Conservation (phyloP, 345 rosid species). For the Xanthoceras sorbifolium region DNA sequence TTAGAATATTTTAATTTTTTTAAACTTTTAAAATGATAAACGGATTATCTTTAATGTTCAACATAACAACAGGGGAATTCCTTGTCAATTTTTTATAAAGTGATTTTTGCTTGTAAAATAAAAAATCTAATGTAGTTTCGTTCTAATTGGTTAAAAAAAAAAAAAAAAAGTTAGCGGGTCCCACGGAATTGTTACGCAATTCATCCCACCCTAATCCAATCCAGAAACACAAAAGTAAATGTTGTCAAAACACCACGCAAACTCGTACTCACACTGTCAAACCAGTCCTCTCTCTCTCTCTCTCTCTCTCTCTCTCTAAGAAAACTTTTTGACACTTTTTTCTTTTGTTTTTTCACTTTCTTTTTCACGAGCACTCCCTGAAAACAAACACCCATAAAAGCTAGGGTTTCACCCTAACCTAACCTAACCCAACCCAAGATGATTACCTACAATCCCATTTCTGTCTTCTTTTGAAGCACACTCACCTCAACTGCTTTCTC, state of each 20-base stretch:
- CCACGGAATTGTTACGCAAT: neutral
- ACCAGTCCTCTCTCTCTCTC: neutral
- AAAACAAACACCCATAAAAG: neutral
- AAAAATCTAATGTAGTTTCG: too few relatives aligned
- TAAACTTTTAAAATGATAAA: too few relatives aligned
- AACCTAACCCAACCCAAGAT: neutral
- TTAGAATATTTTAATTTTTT: too few relatives aligned
- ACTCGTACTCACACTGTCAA: too few relatives aligned
- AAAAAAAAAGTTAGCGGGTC: neutral
- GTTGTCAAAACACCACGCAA: neutral
- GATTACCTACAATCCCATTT: neutral
- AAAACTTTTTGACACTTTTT: slow-evolving; percentile 14
- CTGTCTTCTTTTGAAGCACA: neutral
- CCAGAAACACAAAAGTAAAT: neutral
- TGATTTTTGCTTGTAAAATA: too few relatives aligned
- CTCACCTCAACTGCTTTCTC: neutral
- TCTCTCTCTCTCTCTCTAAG: neutral
- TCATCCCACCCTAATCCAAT: neutral
- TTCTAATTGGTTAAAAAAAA: too few relatives aligned
- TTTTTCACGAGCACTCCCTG: slow-evolving; percentile 7
- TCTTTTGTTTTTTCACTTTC: too few relatives aligned
- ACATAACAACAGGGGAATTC: too few relatives aligned
- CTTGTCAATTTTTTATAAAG: too few relatives aligned
- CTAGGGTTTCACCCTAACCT: slow-evolving; percentile 12
- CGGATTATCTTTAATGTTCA: too few relatives aligned